Conservation (phyloP, 129 eudicot species). For the Flaveria sonorensis region DNA sequence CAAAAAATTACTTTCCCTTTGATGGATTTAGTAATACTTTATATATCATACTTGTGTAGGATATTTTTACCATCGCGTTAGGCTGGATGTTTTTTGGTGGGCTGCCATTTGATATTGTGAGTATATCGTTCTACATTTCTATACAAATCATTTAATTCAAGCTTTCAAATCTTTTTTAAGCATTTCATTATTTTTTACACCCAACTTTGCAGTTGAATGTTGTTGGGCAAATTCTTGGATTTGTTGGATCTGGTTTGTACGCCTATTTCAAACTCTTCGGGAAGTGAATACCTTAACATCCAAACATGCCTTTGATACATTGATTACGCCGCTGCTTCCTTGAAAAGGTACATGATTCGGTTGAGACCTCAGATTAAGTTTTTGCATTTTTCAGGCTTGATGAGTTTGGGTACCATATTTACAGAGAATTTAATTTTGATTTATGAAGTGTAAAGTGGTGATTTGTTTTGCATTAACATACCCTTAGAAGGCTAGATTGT, state of each 20-base stretch:
- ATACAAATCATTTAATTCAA: neutral
- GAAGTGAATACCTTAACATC: slow-evolving; percentile 34
- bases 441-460: slow-evolving; percentile 23
- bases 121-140: slow-evolving; percentile 22
- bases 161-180: neutral
- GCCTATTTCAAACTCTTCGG: slow-evolving; percentile 83
- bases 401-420: slow-evolving; percentile 10
- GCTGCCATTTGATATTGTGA: slow-evolving; percentile 88
- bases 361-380: slow-evolving; percentile 6
- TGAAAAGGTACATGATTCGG: slow-evolving; percentile 18
- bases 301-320: neutral
- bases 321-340: slow-evolving; percentile 18
- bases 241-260: slow-evolving; percentile 84
- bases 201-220: slow-evolving; percentile 73
- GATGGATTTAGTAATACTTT: neutral
- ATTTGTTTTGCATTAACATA: slow-evolving; percentile 11
- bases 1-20: neutral
- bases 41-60: slow-evolving; percentile 38
- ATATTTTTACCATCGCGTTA: slow-evolving; percentile 72
- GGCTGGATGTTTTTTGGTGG: slow-evolving; percentile 97
- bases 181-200: neutral
- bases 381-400: slow-evolving; percentile 24
- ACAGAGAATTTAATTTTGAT: slow-evolving; percentile 11
- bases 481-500: slow-evolving; percentile 14
- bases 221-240: slow-evolving; percentile 78